These are phyloP conservation scores for Tagetes patula DNA, from an alignment of 129 eudicot genomes.

Conservation along the genomic window DNA sequence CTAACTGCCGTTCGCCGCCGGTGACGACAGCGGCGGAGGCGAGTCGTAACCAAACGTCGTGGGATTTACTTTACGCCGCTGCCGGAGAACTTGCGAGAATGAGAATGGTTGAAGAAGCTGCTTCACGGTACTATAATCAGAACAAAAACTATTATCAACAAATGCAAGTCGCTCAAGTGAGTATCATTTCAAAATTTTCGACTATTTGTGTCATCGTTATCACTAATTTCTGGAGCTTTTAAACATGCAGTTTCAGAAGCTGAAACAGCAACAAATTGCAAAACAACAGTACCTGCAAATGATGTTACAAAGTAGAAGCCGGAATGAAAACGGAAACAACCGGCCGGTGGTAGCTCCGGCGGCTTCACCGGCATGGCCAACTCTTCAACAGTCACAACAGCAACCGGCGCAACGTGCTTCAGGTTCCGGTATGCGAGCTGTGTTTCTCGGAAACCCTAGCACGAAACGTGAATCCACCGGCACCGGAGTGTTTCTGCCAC, in stretches of 20 bases:
- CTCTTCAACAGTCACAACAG: constrained; percentile 53
- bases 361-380: constrained; percentile 57
- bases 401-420: constrained; percentile 38
- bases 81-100: constrained; percentile 83
- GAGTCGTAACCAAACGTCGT: constrained; percentile 30
- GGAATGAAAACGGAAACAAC: constrained; percentile 20
- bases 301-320: constrained; percentile 37
- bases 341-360: neutral
- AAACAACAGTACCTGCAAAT: constrained; percentile 44
- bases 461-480: constrained; percentile 67
- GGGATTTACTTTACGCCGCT: constrained; percentile 65
- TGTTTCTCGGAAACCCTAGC: constrained; percentile 56
- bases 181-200: neutral
- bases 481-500: constrained; percentile 86
- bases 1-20: constrained; percentile 49
- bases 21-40: constrained; percentile 32
- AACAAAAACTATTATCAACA: constrained; percentile 46
- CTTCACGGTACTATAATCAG: constrained; percentile 9
- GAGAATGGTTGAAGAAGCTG: constrained; percentile 55
- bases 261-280: constrained; percentile 46
- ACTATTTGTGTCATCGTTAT: neutral
- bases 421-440: constrained; percentile 71
- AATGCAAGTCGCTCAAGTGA: constrained; percentile 56
- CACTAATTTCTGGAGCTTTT: neutral
- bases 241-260: constrained; percentile 38